Evolutionary conservation across 306 rosid species (phyloP), one percentile per base, ranked within the genome.

Genomic region (Hippophae gyantsensis): DNA sequence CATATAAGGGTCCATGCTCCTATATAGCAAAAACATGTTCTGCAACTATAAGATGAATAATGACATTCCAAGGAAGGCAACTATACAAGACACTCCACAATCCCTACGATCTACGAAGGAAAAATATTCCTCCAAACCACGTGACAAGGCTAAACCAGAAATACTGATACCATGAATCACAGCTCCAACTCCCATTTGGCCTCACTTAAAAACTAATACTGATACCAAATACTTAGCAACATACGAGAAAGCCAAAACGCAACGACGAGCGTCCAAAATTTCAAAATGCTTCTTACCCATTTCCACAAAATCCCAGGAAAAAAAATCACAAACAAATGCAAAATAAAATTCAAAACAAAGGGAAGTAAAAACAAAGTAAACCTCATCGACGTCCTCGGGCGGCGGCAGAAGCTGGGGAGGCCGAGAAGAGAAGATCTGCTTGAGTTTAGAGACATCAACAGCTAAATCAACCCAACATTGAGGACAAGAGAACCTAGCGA

Each of bases 381-480:
- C 88, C 88, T 82, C 88, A 52, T 82, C 76, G 54, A 73, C 81
- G 69, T 82, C 88, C 62, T 82, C 84, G 5, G 74, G 75, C 48
- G 72, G 83, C 7, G 64, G 74, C 18, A 54, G 64, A 9, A 72
- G 74, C 69, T 6, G 66, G 62, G 65, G 77, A 51, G 45, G 67
- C 6, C 48, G 73, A 23, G 74, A 38, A 7, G 72, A 63, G 9
- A 70, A 51, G 43, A 69, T 62, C 49, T 75, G 79, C 14, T 62
- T 64, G 32, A 75, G 65, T 63, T 76, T 89, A n/a, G 87, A 74
- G 8, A 86, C 78, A 61, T 89, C 97, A 38, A 89, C 90, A 13
- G 99, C 94, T 43, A 86, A 97, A 77, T 85, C 95, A 81, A 77
- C 86, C 13, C 73, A 57, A 50, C 99, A 93, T 73, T 88, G 99